Evolutionary conservation across 495 filamentous ascomycete species (phyloP).

Genomic region (Podospora didyma): DNA sequence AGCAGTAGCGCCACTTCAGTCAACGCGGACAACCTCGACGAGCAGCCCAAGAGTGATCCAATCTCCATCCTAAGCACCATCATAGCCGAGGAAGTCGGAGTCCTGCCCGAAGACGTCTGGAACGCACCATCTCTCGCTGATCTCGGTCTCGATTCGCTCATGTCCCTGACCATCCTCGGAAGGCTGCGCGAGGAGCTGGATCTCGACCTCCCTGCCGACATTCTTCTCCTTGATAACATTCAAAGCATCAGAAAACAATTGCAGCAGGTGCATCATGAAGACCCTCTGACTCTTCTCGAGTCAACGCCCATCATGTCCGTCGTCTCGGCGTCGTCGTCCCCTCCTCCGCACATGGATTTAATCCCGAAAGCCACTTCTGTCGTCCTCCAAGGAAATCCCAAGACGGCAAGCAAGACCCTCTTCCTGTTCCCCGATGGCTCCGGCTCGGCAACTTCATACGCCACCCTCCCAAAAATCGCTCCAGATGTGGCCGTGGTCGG

Average conservation of each 20-base stretch:
- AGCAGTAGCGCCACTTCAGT: no score
- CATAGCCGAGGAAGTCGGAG: not conserved
- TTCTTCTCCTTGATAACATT: not conserved
- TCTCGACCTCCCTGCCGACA: not conserved
- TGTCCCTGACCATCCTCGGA: not conserved
- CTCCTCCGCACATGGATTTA: constrained; percentile 50
- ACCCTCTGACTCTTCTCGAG: not conserved
- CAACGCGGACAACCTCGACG: constrained; percentile 22
- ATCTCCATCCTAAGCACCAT: no score
- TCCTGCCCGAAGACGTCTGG: not conserved
- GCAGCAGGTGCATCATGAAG: no score
- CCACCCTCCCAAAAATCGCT: constrained; percentile 25
- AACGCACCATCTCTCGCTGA: no score
- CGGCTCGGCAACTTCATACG: constrained; percentile 51
- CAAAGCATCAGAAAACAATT: not conserved
- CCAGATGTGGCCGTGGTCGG: constrained; percentile 22
- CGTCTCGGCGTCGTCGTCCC: constrained; percentile 8
- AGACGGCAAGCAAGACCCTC: constrained; percentile 42
- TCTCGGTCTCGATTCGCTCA: not conserved
- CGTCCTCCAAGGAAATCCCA: constrained; percentile 51
- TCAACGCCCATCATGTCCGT: no score
- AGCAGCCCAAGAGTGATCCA: not conserved
- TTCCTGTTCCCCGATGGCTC: constrained; percentile 62
- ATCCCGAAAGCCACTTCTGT: constrained; percentile 31
- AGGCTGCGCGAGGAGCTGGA: not conserved